Conservation (phyloP, 345 rosid genomes). For the Euphorbia pulcherrima region DNA sequence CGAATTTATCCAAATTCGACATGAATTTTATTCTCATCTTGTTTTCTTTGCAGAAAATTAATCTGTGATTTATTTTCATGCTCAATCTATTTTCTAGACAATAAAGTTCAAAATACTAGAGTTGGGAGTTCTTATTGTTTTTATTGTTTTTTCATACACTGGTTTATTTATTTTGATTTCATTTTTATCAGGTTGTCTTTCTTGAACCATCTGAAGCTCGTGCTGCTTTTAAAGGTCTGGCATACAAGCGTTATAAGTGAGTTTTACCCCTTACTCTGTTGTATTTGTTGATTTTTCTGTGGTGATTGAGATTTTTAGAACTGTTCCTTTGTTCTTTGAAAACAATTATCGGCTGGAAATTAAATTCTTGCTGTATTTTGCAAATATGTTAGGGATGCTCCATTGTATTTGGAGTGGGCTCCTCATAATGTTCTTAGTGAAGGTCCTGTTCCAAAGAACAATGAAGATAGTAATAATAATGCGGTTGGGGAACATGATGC, state of each 20-base stretch:
- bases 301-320: not conserved
- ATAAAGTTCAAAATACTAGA: not conserved
- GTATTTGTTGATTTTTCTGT: not conserved
- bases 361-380: constrained; percentile 8
- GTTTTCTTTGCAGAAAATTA: not conserved
- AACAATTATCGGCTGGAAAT: not conserved
- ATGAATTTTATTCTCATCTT: not conserved
- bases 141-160: too few relatives aligned
- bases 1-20: not conserved
- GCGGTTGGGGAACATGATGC: constrained; percentile 55
- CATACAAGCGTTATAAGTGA: constrained; percentile 88
- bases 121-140: not conserved
- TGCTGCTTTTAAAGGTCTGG: constrained; percentile 78
- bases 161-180: not conserved
- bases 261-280: constrained; percentile 27
- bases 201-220: constrained; percentile 88
- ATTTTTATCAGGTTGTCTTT: constrained; percentile 63
- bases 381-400: constrained; percentile 64
- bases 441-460: constrained; percentile 32
- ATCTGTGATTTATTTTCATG: not conserved
- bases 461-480: constrained; percentile 29
- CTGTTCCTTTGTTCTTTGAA: not conserved
- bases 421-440: constrained; percentile 61
- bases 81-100: not conserved
- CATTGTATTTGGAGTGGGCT: constrained; percentile 95